phyloP scores from a whole-genome alignment of 2,329 filamentous ascomycete species.

The Mycosphaerella sp. region DNA sequence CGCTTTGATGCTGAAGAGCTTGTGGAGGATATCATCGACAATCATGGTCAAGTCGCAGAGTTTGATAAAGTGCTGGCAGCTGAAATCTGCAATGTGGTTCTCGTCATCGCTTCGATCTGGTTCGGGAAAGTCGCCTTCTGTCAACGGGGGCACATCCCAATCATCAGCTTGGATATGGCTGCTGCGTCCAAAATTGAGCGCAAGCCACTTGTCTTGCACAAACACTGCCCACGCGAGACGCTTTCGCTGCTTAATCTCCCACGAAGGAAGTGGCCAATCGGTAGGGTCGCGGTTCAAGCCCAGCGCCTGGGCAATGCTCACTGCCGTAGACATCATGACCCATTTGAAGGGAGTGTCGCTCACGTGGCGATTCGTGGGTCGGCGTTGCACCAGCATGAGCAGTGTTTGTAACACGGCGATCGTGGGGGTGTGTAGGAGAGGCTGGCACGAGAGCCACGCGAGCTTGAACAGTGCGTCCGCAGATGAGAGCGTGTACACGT shows the following conservation, averaged over 20 bases:
- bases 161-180: slow-evolving; percentile 50
- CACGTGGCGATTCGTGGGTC: slow-evolving; percentile 33
- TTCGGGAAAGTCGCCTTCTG: slow-evolving; percentile 41
- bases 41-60: slow-evolving; percentile 49
- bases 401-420: slow-evolving; percentile 32
- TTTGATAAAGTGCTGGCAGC: slow-evolving; percentile 43
- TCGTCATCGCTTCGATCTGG: slow-evolving; percentile 19
- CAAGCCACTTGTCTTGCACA: slow-evolving; percentile 60
- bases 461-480: slow-evolving; percentile 32
- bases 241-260: slow-evolving; percentile 58
- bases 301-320: slow-evolving; percentile 54
- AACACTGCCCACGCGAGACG: slow-evolving; percentile 59
- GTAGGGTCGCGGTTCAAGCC: slow-evolving; percentile 58
- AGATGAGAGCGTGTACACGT: slow-evolving; percentile 33
- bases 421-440: slow-evolving; percentile 30
- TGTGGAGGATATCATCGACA: slow-evolving; percentile 47
- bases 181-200: slow-evolving; percentile 53
- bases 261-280: slow-evolving; percentile 56
- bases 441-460: slow-evolving; percentile 30
- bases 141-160: slow-evolving; percentile 49
- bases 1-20: slow-evolving; percentile 31
- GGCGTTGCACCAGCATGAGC: slow-evolving; percentile 31
- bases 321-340: slow-evolving; percentile 33
- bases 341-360: slow-evolving; percentile 34
- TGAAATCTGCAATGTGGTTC: slow-evolving; percentile 14